These are phyloP conservation scores for Lanmaoa rubissima DNA, from an alignment of 768 basidiomycete genomes.

Conservation along the genomic window DNA sequence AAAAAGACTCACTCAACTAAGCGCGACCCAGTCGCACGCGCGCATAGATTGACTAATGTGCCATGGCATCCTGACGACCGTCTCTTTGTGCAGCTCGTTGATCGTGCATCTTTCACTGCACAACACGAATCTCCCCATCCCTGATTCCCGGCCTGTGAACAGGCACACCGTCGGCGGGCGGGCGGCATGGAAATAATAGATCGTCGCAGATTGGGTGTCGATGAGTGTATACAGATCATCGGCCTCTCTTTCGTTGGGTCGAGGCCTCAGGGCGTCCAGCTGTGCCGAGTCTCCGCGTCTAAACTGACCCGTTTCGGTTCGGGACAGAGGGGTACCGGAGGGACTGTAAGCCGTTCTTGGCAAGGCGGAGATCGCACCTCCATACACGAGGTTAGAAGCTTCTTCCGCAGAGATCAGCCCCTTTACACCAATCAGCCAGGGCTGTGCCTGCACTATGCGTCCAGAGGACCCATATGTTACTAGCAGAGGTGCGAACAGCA, in stretches of 20 bases:
- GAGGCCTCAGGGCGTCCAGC: not conserved
- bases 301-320: constrained; percentile 4
- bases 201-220: constrained; percentile 20
- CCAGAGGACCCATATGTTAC: constrained; percentile 19
- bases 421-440: constrained; percentile 26
- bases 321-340: constrained; percentile 16
- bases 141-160: constrained; percentile 19
- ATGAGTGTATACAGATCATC: constrained; percentile 23
- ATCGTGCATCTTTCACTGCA: constrained; percentile 21
- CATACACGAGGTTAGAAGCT: constrained; percentile 17
- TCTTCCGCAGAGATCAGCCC: constrained; percentile 24
- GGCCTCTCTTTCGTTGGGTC: not conserved
- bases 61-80: constrained; percentile 25
- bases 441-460: constrained; percentile 14
- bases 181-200: constrained; percentile 26
- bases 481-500: constrained; percentile 10
- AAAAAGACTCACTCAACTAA: constrained; percentile 3
- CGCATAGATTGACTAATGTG: constrained; percentile 17
- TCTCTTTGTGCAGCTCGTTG: constrained; percentile 25
- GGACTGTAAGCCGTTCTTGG: constrained; percentile 19
- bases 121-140: constrained; percentile 23
- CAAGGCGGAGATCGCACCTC: constrained; percentile 3
- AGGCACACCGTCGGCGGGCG: constrained; percentile 26
- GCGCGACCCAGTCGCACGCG: constrained; percentile 25
- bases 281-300: constrained; percentile 20